phyloP scores from a whole-genome alignment of 805 yeast genomes.

The Cyberlindnera japonica region DNA sequence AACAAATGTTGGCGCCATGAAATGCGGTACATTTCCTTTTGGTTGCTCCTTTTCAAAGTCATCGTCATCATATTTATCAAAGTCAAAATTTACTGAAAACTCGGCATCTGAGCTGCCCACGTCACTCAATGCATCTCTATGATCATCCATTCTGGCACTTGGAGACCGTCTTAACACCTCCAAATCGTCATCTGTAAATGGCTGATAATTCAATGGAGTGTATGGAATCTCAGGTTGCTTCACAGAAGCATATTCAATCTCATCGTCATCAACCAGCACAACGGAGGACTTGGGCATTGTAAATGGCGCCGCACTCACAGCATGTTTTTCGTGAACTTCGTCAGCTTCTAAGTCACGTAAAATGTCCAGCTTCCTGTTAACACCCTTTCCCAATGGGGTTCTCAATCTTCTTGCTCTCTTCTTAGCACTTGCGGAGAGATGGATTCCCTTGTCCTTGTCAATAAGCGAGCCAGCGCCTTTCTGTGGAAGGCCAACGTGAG shows the following conservation, averaged over 20 bases:
- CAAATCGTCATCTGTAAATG: slow-evolving; percentile 34
- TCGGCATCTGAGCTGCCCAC: slow-evolving; percentile 17
- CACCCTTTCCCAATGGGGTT: slow-evolving; percentile 16
- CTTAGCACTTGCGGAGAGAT: slow-evolving; percentile 7
- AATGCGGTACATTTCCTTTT: slow-evolving; percentile 14
- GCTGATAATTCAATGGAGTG: slow-evolving; percentile 43
- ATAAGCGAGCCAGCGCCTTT: slow-evolving; percentile 1
- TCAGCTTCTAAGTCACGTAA: slow-evolving; percentile 28
- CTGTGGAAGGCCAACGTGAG: background rate
- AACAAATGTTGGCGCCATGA: slow-evolving; percentile 28
- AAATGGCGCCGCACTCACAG: background rate
- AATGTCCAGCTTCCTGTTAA: slow-evolving; percentile 27
- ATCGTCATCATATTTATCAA: slow-evolving; percentile 28
- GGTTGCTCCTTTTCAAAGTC: slow-evolving; percentile 12
- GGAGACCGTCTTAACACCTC: slow-evolving; percentile 24
- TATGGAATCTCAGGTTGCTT: slow-evolving; percentile 37
- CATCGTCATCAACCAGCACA: slow-evolving; percentile 31
- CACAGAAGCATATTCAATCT: slow-evolving; percentile 47
- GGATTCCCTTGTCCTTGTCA: background rate
- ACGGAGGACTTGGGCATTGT: background rate
- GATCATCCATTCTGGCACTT: slow-evolving; percentile 19
- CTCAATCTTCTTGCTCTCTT: slow-evolving; percentile 13
- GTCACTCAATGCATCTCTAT: slow-evolving; percentile 7
- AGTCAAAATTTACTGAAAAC: slow-evolving; percentile 25
- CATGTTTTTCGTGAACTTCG: background rate